Base-by-base conservation (phyloP, 225 moss, liverwort and hornwort species). In the Polytrichum formosum region DNA sequence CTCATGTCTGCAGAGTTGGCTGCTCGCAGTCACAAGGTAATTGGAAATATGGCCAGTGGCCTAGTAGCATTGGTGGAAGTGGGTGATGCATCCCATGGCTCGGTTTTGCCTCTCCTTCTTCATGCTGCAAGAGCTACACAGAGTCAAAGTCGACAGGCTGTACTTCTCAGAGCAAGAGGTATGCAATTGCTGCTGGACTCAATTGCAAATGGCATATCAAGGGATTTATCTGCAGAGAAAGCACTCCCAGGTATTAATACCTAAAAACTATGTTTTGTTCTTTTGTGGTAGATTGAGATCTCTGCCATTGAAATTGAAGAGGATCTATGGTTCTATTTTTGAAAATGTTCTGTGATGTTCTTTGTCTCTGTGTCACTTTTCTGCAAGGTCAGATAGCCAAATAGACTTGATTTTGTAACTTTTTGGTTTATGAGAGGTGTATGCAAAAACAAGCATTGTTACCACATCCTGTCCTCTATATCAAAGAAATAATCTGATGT, bases 1-100 rank as follows among this genome's bases (percentile, higher is more conserved):
- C 83, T 96, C 67, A 90, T 96, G 90, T 93, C 96, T 70, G 85
- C 85, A 67, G 96, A 96, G 80, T 78, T 96, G 85, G 90, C 91
- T 69, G 86, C 96, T 67, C 85, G 96, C 65, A 90, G 87, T 72
- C 81, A 82, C 65, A 82, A 85, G 64, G 71, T 72, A 1, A 63
- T 70, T 80, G 78, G 79, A 67, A 89, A 82, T 37, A 81, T 83
- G 70, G 76, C 88, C 67, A 74, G 84, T 73, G 77, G 90, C 67
- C 82, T 96, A 71, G 81, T 90, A 66, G 77, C 90, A 17, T 91
- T 96, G 68, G 87, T 88, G 67, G 93, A 87, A 72, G 85, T 69
- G 65, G 91, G 88, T 71, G 96, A 96, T 73, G 93, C 93, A 61
- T 81, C 84, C 31, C 87, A 80, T 81, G 96, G 96, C 68, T 96